These are phyloP conservation scores for Cryphonectria naterciae DNA, from an alignment of 2,329 filamentous ascomycete genomes.

Conservation along the genomic window DNA sequence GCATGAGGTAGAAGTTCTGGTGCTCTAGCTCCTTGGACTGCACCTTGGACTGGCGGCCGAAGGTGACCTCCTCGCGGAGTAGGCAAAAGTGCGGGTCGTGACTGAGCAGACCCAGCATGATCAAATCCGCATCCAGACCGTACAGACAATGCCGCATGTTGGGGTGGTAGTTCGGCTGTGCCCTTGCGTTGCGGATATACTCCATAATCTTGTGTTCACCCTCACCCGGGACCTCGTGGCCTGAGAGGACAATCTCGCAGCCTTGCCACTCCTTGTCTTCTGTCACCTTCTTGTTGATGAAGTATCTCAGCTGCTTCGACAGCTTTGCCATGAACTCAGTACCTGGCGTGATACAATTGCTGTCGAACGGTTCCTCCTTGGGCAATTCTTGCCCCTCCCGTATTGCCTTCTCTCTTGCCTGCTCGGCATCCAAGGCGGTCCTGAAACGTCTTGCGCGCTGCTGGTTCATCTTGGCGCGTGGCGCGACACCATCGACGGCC, in stretches of 20 bases:
- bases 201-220: constrained; percentile 99
- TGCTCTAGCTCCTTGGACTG: constrained; percentile 97
- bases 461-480: constrained; percentile 99
- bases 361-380: constrained; percentile 95
- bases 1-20: constrained; percentile 97
- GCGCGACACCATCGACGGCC: constrained; percentile 97
- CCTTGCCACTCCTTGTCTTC: constrained; percentile 98
- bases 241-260: constrained; percentile 93
- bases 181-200: constrained; percentile 97
- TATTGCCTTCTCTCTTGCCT: constrained; percentile 89
- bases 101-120: constrained; percentile 96
- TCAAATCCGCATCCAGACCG: constrained; percentile 94
- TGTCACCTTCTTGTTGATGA: constrained; percentile 97
- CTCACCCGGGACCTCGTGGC: constrained; percentile 96
- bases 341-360: constrained; percentile 97
- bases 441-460: constrained; percentile 94
- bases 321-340: constrained; percentile 98
- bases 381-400: constrained; percentile 88
- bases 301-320: constrained; percentile 93
- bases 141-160: constrained; percentile 97
- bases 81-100: constrained; percentile 99
- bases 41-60: constrained; percentile 82
- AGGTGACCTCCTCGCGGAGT: constrained; percentile 95
- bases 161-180: constrained; percentile 87
- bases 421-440: constrained; percentile 88